Evolutionary conservation across 202 grass and related monocot genomes (phyloP).

Genomic region (Carex sylvatica): DNA sequence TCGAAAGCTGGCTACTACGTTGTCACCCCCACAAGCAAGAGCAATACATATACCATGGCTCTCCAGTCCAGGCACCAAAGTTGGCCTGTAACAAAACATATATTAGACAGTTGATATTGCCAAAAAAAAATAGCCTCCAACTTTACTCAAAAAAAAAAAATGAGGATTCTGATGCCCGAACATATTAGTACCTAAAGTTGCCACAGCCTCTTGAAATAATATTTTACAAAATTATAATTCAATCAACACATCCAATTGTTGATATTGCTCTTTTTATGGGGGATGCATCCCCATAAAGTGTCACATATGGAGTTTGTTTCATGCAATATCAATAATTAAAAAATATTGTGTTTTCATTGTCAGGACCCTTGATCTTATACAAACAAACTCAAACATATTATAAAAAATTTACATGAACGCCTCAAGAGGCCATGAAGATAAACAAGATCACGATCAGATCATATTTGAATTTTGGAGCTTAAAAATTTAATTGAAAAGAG

Average conservation of each 20-base stretch:
- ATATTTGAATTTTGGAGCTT: not conserved
- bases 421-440: not conserved
- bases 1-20: constrained; percentile 67
- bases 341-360: not conserved
- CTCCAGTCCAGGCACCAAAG: constrained; percentile 48
- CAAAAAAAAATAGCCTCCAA: too few relatives aligned
- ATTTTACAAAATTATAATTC: not conserved
- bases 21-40: constrained; percentile 52
- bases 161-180: not conserved
- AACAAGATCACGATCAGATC: not conserved
- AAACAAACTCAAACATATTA: not conserved
- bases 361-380: not conserved
- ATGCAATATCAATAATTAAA: not conserved
- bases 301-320: not conserved
- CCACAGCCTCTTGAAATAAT: not conserved
- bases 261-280: not conserved
- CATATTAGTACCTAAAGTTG: not conserved
- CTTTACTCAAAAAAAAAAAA: too few relatives aligned
- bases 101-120: not conserved
- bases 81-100: constrained; percentile 42
- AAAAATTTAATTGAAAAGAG: not conserved
- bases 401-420: not conserved
- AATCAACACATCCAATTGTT: not conserved
- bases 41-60: constrained; percentile 68
- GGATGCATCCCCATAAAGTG: not conserved